Evolutionary conservation across 73 alveolate genomes (phyloP).

Genomic region (Stentor roeselii): DNA sequence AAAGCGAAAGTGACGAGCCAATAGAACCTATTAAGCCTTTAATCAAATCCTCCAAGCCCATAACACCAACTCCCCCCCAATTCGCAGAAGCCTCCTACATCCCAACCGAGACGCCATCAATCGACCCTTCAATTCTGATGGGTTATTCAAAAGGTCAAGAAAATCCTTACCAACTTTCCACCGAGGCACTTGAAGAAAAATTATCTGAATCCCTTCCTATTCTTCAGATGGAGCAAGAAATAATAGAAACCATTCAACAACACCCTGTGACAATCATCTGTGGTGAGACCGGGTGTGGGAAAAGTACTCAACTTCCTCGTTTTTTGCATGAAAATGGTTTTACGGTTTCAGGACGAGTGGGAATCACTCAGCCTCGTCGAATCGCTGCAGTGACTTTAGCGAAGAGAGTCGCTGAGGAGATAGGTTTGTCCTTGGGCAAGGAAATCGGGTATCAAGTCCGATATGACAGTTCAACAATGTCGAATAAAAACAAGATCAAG

Average conservation of each 20-base stretch:
- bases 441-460: constrained; percentile 94
- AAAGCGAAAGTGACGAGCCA: neutral
- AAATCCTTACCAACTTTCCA: too few relatives aligned
- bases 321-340: constrained; percentile 85
- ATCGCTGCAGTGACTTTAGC: constrained; percentile 96
- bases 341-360: constrained; percentile 67
- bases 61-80: too few relatives aligned
- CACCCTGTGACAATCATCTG: constrained; percentile 88
- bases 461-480: constrained; percentile 70
- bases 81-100: neutral
- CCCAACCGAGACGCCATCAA: neutral
- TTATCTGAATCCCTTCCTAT: constrained; percentile 66
- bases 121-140: neutral
- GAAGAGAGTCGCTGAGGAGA: constrained; percentile 89
- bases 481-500: constrained; percentile 79
- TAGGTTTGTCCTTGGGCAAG: constrained; percentile 75
- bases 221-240: constrained; percentile 84
- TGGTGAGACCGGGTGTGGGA: constrained; percentile 99
- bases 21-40: neutral
- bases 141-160: neutral
- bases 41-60: too few relatives aligned
- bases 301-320: constrained; percentile 94
- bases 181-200: neutral
- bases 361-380: constrained; percentile 98
- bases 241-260: constrained; percentile 85